phyloP scores from a whole-genome alignment of 1,284 basidiomycete genomes.

The Ceratobasidium sp. region DNA sequence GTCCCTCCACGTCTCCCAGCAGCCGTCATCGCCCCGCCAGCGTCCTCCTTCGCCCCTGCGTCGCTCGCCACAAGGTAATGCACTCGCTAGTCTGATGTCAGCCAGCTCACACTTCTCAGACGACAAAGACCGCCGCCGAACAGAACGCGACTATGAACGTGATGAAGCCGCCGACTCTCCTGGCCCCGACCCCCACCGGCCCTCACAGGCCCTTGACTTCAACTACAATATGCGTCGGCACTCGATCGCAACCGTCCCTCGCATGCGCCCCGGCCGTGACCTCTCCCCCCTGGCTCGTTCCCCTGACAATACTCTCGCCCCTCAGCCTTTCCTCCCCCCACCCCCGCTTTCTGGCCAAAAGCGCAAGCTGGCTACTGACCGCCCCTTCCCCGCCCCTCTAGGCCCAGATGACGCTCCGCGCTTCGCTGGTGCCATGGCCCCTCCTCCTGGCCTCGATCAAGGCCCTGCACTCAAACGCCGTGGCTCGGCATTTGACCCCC shows the following conservation, averaged over 20 bases:
- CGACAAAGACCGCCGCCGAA: constrained; percentile 50
- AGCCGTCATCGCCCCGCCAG: constrained; percentile 61
- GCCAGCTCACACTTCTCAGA: not conserved
- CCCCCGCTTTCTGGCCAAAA: constrained; percentile 66
- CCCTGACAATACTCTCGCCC: constrained; percentile 31
- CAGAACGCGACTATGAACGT: constrained; percentile 36
- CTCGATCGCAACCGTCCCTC: constrained; percentile 65
- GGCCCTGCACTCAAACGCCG: constrained; percentile 78
- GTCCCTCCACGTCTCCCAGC: constrained; percentile 72
- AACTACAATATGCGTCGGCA: constrained; percentile 75
- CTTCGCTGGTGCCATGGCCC: constrained; percentile 23
- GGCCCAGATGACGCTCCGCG: constrained; percentile 29
- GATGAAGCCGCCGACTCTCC: constrained; percentile 43
- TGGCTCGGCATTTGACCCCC: constrained; percentile 80
- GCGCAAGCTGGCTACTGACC: constrained; percentile 82
- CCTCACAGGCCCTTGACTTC: constrained; percentile 55
- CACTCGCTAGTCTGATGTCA: not conserved
- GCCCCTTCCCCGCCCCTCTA: constrained; percentile 51
- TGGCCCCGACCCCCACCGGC: constrained; percentile 31
- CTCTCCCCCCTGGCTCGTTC: constrained; percentile 47
- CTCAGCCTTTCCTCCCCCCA: constrained; percentile 45
- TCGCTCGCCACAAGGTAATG: constrained; percentile 55
- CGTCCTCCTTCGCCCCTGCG: constrained; percentile 65
- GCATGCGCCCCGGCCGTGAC: constrained; percentile 44
- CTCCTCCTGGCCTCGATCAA: constrained; percentile 44